Evolutionary conservation across 2,329 filamentous ascomycete species (phyloP).

Genomic region (Penicillium brevicompactum): DNA sequence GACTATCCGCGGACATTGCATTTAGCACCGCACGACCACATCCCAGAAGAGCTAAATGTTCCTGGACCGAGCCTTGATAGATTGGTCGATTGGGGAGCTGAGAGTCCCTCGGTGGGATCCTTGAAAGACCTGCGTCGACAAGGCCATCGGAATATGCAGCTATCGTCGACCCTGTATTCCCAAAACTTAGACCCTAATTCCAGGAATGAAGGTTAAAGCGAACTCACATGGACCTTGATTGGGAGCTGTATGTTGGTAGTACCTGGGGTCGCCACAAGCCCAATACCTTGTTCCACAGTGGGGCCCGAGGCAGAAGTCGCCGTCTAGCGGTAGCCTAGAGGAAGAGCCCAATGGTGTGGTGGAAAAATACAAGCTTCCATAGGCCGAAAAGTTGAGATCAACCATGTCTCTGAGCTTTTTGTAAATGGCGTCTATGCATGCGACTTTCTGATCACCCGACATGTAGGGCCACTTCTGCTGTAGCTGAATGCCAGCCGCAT

Average conservation of each 20-base stretch:
- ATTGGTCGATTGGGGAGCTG: no score
- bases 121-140: constrained; percentile 42
- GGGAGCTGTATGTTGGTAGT: constrained; percentile 32
- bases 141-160: constrained; percentile 39
- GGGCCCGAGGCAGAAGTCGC: constrained; percentile 35
- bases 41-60: constrained; percentile 4
- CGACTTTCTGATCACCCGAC: no score
- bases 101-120: constrained; percentile 31
- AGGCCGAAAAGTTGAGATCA: constrained; percentile 36
- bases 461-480: no score
- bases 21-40: constrained; percentile 2
- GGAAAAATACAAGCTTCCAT: constrained; percentile 40
- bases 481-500: no score
- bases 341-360: constrained; percentile 17
- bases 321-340: constrained; percentile 21
- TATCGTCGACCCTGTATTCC: constrained; percentile 36
- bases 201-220: constrained; percentile 3
- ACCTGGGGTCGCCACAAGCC: constrained; percentile 26
- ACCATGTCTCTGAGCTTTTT: not conserved
- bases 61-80: constrained; percentile 1
- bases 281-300: constrained; percentile 33
- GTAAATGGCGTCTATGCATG: no score
- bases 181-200: constrained; percentile 11
- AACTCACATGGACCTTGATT: constrained; percentile 46
- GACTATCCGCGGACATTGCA: constrained; percentile 1